A percentile compares a stretch with the other conserved stretches of the same genome.
Evolutionary conservation across 106 monocot species (phyloP).

Genomic region (Apostasia shenzhenica): DNA sequence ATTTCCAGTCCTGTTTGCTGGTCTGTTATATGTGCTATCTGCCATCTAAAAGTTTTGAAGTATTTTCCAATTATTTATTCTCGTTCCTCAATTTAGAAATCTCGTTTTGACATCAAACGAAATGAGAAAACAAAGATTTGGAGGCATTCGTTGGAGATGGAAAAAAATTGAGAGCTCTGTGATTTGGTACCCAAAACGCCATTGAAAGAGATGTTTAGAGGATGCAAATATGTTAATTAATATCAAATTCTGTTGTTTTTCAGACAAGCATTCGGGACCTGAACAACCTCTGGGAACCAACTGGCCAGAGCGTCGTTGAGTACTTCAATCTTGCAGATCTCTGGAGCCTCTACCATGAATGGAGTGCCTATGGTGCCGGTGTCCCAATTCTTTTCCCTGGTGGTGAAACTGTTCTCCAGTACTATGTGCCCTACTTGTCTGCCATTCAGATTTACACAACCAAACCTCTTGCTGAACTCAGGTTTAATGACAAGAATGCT

Average conservation of each 20-base stretch:
- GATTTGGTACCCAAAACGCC: too few species aligned
- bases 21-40: too few species aligned
- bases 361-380: slow-evolving; percentile 68
- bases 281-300: slow-evolving; percentile 7
- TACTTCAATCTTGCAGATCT: slow-evolving; percentile 60
- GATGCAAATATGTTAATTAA: too few species aligned
- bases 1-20: too few species aligned
- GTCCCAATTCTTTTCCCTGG: slow-evolving; percentile 27
- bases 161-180: too few species aligned
- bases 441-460: slow-evolving; percentile 70
- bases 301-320: slow-evolving; percentile 11
- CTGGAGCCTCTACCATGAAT: slow-evolving; percentile 70
- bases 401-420: slow-evolving; percentile 41
- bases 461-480: slow-evolving; percentile 20
- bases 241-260: background rate
- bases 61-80: too few species aligned
- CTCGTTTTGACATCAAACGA: too few species aligned
- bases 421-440: slow-evolving; percentile 69
- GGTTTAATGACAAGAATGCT: background rate
- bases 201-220: too few species aligned
- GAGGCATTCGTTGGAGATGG: too few species aligned
- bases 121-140: too few species aligned
- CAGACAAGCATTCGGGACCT: slow-evolving; percentile 26
- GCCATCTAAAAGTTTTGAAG: too few species aligned
- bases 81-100: too few species aligned